Base-by-base conservation (phyloP, 495 filamentous ascomycete genomes). In the Neurospora sublineolata region DNA sequence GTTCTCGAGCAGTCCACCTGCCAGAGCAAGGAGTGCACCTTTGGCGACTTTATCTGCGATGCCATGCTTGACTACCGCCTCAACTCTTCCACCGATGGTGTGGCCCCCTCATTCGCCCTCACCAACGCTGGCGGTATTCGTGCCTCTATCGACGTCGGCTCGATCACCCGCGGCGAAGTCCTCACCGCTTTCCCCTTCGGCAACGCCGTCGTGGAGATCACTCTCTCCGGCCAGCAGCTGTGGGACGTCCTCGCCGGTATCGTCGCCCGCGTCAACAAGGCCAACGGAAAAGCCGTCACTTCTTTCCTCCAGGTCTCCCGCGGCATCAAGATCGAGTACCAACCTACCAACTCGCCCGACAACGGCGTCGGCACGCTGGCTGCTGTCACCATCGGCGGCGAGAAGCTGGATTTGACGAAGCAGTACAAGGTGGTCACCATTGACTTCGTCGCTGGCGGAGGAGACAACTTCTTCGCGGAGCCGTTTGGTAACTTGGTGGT, bases 91-190 rank as follows among this genome's bases (percentile, higher is more conserved):
- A 71, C 78, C 16, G 77, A 80, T n/a, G 70, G 75, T 18, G 74
- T 73, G 23, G 72, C 76, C 2, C 77, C 77, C 8, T 78, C 73
- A 10, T 87, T 86, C 46, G 85, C 87, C 0, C 70, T 89, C 60
- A 81, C 85, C 71, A 89, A 89, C 76, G 83, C 83, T 4, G 87
- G 87, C 30, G 87, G 87, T 5, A 83, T 88, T 69, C 85, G 87
- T 8, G 85, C 87, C 0, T 83, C 83, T 20, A 88, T 89, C 68
- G 85, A 86, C 60, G 75, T 71, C 2, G 82, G 87, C 36, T 71
- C 77, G 27, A 84, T 89, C 72, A 89, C 85, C 3, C 80, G 85
- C 8, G 86, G 86, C 18, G 82, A 87, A 60, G 83, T 88, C 0
- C 76, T 88, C 10, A 87, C 85, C 0, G 79, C 85, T 1, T 89